A percentile compares a stretch with the other conserved stretches of the same genome.
phyloP scores from a whole-genome alignment of 805 yeast genomes.

The Starmera amethionina region DNA sequence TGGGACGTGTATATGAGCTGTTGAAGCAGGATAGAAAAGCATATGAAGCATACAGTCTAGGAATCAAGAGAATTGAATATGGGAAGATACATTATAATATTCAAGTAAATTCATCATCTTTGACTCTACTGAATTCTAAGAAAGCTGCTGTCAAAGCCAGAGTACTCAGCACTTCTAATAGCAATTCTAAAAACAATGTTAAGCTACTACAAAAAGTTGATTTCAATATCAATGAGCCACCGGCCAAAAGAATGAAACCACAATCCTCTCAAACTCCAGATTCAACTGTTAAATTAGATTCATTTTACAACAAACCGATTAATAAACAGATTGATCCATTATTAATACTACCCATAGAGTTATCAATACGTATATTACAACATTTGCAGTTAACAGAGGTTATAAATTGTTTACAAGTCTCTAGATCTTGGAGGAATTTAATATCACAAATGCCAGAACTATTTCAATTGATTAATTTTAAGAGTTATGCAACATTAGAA shows the following conservation, averaged over 20 bases:
- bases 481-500: conserved; percentile 3
- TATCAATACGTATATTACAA: conserved; percentile 2
- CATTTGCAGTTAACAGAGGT: conserved; percentile 1
- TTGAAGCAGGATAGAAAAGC: conserved; percentile 4
- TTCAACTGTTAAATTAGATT: neutral
- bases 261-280: neutral
- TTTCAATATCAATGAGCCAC: neutral
- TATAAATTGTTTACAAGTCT: conserved; percentile 6
- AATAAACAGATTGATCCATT: neutral
- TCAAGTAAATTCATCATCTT: conserved; percentile 7
- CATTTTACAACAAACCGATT: neutral
- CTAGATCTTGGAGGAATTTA: conserved; percentile 8
- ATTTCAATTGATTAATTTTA: conserved; percentile 7
- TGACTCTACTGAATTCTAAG: neutral
- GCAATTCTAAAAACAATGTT: no score
- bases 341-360: conserved; percentile 4
- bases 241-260: neutral
- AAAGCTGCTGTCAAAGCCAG: neutral
- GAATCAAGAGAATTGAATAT: conserved; percentile 5
- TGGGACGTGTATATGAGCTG: conserved; percentile 7
- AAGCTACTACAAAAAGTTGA: no score
- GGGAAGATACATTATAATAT: conserved; percentile 7
- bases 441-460: conserved; percentile 6
- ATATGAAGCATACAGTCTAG: conserved; percentile 3
- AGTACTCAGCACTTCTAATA: neutral